These are phyloP conservation scores for Turnera subulata DNA, from an alignment of 345 rosid species.

Conservation along the genomic window DNA sequence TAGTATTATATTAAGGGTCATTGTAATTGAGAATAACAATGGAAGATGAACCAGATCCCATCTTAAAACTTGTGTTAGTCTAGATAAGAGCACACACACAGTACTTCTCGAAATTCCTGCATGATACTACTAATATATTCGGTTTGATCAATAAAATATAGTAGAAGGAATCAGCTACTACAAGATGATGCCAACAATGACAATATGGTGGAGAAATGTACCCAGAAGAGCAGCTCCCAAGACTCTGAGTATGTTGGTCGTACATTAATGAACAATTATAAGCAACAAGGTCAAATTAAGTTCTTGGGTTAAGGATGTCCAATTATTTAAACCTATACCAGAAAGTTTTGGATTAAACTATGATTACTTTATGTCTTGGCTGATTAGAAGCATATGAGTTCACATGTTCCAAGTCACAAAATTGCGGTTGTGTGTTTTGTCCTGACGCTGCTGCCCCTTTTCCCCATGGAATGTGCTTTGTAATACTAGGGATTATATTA, in stretches of 20 bases:
- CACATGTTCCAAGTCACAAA: conserved; percentile 16
- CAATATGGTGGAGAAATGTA: conserved; percentile 5
- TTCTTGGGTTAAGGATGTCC: background rate
- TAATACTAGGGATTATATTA: no score
- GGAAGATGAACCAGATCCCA: no score
- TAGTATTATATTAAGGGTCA: no score
- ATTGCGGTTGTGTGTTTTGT: conserved; percentile 30
- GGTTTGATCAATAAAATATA: background rate
- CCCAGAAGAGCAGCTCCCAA: conserved; percentile 14
- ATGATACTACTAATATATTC: background rate
- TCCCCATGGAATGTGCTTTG: no score
- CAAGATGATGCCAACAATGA: background rate
- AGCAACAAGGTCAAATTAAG: background rate
- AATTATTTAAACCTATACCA: background rate
- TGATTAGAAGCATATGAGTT: background rate
- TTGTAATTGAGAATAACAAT: no score
- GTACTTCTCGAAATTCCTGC: background rate
- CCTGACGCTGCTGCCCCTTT: background rate
- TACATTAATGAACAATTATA: conserved; percentile 3
- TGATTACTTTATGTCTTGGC: no score
- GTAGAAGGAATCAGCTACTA: conserved; percentile 2
- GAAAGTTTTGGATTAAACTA: background rate
- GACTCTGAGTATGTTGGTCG: conserved; percentile 47
- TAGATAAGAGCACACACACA: background rate
- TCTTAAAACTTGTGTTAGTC: background rate